Evolutionary conservation across 176 grass and related monocot species (phyloP).

Genomic region (Urochloa ruziziensis): DNA sequence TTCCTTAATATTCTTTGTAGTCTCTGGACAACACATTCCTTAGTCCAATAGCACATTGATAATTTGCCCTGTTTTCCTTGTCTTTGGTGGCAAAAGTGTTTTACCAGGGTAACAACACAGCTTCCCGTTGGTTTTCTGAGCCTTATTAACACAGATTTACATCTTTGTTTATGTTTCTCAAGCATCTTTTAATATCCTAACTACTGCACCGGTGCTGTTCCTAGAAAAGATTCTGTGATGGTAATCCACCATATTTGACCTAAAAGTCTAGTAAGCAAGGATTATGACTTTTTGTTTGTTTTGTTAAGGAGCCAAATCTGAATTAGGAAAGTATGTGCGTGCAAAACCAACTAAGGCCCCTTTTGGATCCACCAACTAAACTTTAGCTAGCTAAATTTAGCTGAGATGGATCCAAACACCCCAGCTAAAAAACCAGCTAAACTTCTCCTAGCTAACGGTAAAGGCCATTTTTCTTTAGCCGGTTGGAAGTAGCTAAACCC

Average conservation of each 20-base stretch:
- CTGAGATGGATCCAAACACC: no score
- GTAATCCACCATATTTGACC: not conserved
- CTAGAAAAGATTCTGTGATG: not conserved
- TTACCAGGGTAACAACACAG: not conserved
- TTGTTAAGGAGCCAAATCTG: not conserved
- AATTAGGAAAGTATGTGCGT: not conserved
- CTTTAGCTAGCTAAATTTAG: no score
- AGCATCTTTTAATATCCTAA: not conserved
- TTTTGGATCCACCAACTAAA: no score
- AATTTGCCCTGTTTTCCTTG: not conserved
- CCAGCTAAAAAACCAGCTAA: no score
- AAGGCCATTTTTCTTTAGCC: no score
- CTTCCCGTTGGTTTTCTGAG: not conserved
- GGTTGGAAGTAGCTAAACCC: no score
- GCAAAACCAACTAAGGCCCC: not conserved
- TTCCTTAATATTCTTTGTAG: constrained; percentile 13
- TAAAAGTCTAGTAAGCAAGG: not conserved
- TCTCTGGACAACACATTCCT: constrained; percentile 13
- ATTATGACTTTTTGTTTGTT: not conserved
- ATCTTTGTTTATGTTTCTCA: not conserved
- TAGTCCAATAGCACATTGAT: not conserved
- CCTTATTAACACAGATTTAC: not conserved
- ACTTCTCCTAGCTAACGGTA: no score
- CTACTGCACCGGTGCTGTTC: not conserved
- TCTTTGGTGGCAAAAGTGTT: constrained; percentile 2